Evolutionary conservation across 2,329 filamentous ascomycete genomes (phyloP).

Genomic region (Fusarium staphyleae): DNA sequence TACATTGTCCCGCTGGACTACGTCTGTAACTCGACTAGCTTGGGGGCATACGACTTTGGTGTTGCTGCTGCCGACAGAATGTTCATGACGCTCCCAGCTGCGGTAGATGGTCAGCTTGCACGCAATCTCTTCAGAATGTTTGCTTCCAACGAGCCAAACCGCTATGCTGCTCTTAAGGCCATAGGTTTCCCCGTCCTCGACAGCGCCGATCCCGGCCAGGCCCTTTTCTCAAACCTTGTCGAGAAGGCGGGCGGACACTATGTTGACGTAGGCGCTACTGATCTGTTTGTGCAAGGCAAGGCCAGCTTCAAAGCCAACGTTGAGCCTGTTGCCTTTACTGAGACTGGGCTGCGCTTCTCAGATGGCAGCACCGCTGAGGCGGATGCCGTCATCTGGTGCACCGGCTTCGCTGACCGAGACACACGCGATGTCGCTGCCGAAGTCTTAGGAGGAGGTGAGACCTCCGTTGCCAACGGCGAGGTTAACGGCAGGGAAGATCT

Average conservation of each 20-base stretch:
- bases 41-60: conserved; percentile 14
- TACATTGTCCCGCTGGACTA: conserved; percentile 25
- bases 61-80: conserved; percentile 11
- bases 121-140: conserved; percentile 9
- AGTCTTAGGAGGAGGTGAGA: not conserved
- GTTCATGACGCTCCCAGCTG: conserved; percentile 12
- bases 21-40: conserved; percentile 8
- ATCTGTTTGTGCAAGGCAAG: conserved; percentile 6
- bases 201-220: not conserved
- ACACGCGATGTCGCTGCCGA: not conserved
- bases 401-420: conserved; percentile 19
- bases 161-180: conserved; percentile 7
- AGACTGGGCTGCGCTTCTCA: conserved; percentile 14
- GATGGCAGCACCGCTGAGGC: conserved; percentile 6
- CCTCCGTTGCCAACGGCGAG: not conserved
- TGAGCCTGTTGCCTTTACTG: conserved; percentile 5
- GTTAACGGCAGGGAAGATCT: not conserved
- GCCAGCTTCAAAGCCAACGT: conserved; percentile 10
- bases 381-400: conserved; percentile 28
- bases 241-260: conserved; percentile 22
- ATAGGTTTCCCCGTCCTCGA: conserved; percentile 16
- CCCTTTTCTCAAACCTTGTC: conserved; percentile 16
- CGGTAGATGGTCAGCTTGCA: conserved; percentile 10
- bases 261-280: conserved; percentile 15
- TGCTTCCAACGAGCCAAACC: conserved; percentile 17